A percentile compares a stretch with the other conserved stretches of the same genome.
Conservation (phyloP, 2,329 filamentous ascomycete genomes). For the Lomentospora prolificans region DNA sequence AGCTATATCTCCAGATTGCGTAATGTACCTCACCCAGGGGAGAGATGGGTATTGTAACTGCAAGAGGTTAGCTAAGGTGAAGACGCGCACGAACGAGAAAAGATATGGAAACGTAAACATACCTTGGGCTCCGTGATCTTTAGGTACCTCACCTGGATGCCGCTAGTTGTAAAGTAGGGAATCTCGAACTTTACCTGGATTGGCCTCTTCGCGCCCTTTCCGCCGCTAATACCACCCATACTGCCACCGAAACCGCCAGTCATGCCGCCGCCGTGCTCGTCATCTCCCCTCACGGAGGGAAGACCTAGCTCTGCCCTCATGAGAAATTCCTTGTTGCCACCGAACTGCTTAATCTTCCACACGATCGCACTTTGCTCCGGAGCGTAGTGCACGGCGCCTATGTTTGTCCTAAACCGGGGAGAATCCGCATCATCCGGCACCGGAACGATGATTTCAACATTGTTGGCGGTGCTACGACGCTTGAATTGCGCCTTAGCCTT, state of each 20-base stretch:
- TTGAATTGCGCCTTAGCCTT: conserved; percentile 99
- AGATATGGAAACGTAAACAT: conserved; percentile 21
- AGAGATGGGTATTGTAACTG: conserved; percentile 96
- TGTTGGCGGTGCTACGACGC: conserved; percentile 92
- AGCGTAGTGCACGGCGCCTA: conserved; percentile 93
- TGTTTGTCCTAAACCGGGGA: conserved; percentile 92
- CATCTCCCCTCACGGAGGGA: conserved; percentile 87
- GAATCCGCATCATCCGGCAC: conserved; percentile 96
- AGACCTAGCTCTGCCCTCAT: conserved; percentile 96
- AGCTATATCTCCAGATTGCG: conserved; percentile 92
- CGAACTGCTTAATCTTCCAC: conserved; percentile 99
- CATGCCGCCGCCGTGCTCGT: conserved; percentile 94
- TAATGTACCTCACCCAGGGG: conserved; percentile 98
- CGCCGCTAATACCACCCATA: conserved; percentile 81
- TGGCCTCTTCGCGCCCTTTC: conserved; percentile 82
- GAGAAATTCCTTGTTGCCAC: conserved; percentile 94
- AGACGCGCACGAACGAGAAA: neutral
- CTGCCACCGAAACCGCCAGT: conserved; percentile 94
- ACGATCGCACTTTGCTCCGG: conserved; percentile 96
- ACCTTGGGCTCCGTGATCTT: conserved; percentile 99
- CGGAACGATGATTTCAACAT: conserved; percentile 94
- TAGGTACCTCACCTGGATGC: conserved; percentile 94
- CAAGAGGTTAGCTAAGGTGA: neutral
- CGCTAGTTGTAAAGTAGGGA: conserved; percentile 99
- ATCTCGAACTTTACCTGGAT: conserved; percentile 99